Evolutionary conservation across 441 rosid species (phyloP).

Genomic region (Hura crepitans): DNA sequence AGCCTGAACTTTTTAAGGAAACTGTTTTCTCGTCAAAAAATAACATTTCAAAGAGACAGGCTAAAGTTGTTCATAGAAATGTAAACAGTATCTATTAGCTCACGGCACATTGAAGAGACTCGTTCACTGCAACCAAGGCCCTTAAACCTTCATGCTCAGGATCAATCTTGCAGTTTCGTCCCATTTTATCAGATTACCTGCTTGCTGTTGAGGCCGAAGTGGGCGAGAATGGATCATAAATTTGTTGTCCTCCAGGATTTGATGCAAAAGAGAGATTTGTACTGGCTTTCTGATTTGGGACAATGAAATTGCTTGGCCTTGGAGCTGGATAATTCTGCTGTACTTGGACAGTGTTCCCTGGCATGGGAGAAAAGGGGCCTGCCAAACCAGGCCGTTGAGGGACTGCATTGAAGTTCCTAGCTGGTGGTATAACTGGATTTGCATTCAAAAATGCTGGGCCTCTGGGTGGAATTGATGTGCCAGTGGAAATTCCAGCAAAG

Average conservation of each 20-base stretch:
- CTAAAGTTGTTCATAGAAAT: not conserved
- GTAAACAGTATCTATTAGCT: no score
- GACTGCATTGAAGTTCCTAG: conserved; percentile 39
- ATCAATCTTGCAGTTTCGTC: conserved; percentile 43
- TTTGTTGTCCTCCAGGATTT: conserved; percentile 45
- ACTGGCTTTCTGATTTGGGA: conserved; percentile 36
- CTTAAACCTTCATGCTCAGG: conserved; percentile 32
- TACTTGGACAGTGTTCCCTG: conserved; percentile 37
- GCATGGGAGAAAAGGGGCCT: conserved; percentile 50
- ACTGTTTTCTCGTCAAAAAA: not conserved
- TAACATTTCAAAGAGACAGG: not conserved
- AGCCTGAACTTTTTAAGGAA: no score
- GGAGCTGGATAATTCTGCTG: conserved; percentile 36
- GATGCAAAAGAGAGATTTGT: conserved; percentile 19
- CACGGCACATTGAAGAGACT: not conserved
- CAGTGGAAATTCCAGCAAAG: conserved; percentile 32
- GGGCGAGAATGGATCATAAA: conserved; percentile 90
- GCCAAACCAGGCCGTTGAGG: conserved; percentile 37
- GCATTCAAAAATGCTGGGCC: conserved; percentile 39
- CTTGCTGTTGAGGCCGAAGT: conserved; percentile 46
- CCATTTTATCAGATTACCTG: conserved; percentile 24
- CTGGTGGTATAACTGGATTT: conserved; percentile 27
- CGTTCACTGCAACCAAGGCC: conserved; percentile 16
- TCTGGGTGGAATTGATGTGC: conserved; percentile 30
- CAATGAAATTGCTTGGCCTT: conserved; percentile 28